phyloP scores from a whole-genome alignment of 495 filamentous ascomycete genomes.

The Penicillium alfredii region DNA sequence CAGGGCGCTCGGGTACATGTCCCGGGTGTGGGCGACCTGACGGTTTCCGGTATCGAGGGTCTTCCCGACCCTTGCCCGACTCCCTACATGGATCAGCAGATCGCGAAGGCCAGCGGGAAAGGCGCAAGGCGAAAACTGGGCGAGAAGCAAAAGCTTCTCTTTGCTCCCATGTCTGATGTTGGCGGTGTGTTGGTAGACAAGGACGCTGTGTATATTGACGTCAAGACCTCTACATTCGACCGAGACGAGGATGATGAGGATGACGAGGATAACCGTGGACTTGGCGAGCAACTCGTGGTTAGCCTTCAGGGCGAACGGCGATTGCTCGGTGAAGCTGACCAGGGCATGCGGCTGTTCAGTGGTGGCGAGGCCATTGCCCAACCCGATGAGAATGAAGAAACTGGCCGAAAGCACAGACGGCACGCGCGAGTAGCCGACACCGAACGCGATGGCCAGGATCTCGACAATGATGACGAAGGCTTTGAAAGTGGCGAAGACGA shows the following conservation, averaged over 20 bases:
- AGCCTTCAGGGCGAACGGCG: conserved; percentile 77
- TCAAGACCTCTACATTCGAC: conserved; percentile 72
- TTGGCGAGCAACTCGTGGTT: conserved; percentile 90
- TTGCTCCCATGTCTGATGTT: conserved; percentile 96
- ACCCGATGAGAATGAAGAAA: conserved; percentile 52
- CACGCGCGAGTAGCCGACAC: conserved; percentile 56
- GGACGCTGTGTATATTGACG: conserved; percentile 73
- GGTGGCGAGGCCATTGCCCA: conserved; percentile 64
- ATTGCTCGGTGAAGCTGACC: conserved; percentile 73
- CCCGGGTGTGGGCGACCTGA: conserved; percentile 89
- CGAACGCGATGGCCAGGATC: conserved; percentile 48
- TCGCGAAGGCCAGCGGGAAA: conserved; percentile 77
- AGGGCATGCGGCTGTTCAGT: conserved; percentile 77
- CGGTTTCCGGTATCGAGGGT: conserved; percentile 74
- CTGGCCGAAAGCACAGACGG: conserved; percentile 66
- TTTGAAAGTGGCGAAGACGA: conserved; percentile 59
- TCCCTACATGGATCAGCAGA: conserved; percentile 77
- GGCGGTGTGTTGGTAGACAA: conserved; percentile 82
- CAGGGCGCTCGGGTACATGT: conserved; percentile 85
- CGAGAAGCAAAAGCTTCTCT: conserved; percentile 92
- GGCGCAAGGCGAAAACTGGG: conserved; percentile 67
- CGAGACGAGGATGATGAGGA: conserved; percentile 50
- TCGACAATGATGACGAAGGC: conserved; percentile 54
- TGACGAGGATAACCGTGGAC: conserved; percentile 62
- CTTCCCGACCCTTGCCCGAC: conserved; percentile 95